Percentiles rank a stretch among this genome's conserved stretches.
These are phyloP conservation scores for Cercospora sojina DNA, from an alignment of 2,329 filamentous ascomycete species.

Conservation along the genomic window DNA sequence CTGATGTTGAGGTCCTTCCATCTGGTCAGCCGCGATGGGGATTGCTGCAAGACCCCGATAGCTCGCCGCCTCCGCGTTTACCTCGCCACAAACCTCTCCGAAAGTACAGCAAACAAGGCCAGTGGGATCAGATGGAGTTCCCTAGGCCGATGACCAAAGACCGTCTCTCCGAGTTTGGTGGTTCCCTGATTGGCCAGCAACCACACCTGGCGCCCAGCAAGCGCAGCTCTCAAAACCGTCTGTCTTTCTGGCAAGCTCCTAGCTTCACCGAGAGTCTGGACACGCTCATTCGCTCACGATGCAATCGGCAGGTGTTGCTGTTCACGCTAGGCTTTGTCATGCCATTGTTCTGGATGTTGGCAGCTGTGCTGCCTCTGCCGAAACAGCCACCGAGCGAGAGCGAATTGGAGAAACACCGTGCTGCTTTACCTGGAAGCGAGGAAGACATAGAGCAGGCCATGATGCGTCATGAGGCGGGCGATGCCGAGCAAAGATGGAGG, in stretches of 20 bases:
- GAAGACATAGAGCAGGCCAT: slow-evolving; percentile 34
- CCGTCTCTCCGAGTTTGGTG: slow-evolving; percentile 30
- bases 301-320: slow-evolving; percentile 39
- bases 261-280: slow-evolving; percentile 38
- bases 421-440: slow-evolving; percentile 23
- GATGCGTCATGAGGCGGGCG: slow-evolving; percentile 35
- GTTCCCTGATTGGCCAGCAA: slow-evolving; percentile 14
- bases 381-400: slow-evolving; percentile 24
- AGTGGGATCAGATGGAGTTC: slow-evolving; percentile 37
- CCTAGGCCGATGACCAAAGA: slow-evolving; percentile 38
- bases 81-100: slow-evolving; percentile 26
- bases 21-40: slow-evolving; percentile 36
- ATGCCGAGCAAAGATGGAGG: slow-evolving; percentile 34
- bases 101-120: slow-evolving; percentile 35
- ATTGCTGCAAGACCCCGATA: slow-evolving; percentile 28
- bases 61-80: slow-evolving; percentile 4
- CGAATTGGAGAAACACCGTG: slow-evolving; percentile 29
- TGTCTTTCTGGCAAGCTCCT: slow-evolving; percentile 38
- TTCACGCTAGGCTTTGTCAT: slow-evolving; percentile 40
- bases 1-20: slow-evolving; percentile 27
- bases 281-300: slow-evolving; percentile 34
- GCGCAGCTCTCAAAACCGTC: slow-evolving; percentile 26
- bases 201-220: slow-evolving; percentile 35
- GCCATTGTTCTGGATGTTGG: slow-evolving; percentile 40
- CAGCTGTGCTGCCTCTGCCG: slow-evolving; percentile 38